phyloP scores from a whole-genome alignment of 208 protist genomes.

The Naegleria gruberi region DNA sequence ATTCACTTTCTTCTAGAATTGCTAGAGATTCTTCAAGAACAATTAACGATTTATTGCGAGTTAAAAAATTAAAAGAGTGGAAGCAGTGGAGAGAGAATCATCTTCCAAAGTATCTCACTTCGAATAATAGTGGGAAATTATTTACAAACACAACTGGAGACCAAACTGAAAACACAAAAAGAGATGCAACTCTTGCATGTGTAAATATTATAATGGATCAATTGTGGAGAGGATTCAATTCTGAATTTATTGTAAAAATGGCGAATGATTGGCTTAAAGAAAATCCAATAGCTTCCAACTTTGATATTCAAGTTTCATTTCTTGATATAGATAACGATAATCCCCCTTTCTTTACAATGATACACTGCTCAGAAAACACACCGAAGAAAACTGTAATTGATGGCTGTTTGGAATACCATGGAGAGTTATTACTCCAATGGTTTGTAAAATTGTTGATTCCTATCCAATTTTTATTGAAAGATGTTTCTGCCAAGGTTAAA shows the following conservation, averaged over 20 bases:
- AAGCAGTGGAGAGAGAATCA: not conserved
- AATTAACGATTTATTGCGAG: not conserved
- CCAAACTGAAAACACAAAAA: not conserved
- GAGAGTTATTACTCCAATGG: not conserved
- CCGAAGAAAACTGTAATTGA: not conserved
- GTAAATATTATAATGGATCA: not conserved
- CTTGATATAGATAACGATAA: not conserved
- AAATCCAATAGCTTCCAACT: not conserved
- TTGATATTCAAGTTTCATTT: not conserved
- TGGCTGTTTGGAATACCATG: not conserved
- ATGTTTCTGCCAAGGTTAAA: not conserved
- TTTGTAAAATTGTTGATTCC: not conserved
- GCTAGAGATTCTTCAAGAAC: not conserved
- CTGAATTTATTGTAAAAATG: not conserved
- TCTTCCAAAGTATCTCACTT: not conserved
- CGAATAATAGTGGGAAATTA: not conserved
- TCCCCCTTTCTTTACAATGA: not conserved
- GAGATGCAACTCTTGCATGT: not conserved
- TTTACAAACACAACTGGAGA: not conserved
- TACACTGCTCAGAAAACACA: not conserved
- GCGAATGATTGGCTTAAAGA: not conserved
- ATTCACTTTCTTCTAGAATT: not conserved
- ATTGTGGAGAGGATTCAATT: slow-evolving; percentile 1
- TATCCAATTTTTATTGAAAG: not conserved
- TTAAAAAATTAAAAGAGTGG: not conserved